Base-by-base conservation (phyloP, 768 basidiomycete species). In the Amanita jacksonii region DNA sequence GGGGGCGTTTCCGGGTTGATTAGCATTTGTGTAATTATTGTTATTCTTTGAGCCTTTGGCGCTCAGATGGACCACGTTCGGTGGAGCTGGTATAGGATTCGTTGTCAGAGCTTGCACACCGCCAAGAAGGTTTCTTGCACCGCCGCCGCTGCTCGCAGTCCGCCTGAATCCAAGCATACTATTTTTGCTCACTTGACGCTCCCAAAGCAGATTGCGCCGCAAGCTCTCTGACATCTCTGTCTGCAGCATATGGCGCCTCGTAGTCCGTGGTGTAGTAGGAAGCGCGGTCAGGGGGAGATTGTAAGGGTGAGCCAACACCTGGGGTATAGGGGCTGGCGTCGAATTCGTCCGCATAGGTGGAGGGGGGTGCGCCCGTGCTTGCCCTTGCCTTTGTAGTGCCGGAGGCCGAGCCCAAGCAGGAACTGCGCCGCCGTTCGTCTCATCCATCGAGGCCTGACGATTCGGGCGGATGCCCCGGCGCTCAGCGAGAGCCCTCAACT, bases 191-290 rank as follows among this genome's bases (percentile, higher is more conserved):
- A 82, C 73, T 50, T 83, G 79, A 10, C 83, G 70, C 52, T 81
- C 85, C 87, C 87, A 89, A 4, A 92, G 62, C 45, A 92, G 57
- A 52, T 91, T 85, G 36, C 83, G 68, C 16, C 91, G 69, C 49
- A 94, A 63, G 47, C 81, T 84, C 62, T 94, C 91, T 24, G 84
- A 82, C 56, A 94, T 67, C 61, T 94, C 91, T 3, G 80, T 83
- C 44, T 79, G 70, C 36, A 93, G 69, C 86, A 93, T 93, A 51
- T 76, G 72, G 39, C 86, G 70, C 2, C 91, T 74, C 2, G 88
- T 91, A 33, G 91, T 89, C 27, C 85, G 78, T 0, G 91, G 91
- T 1, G 87, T 88, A 51, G 83, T 81, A 2, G 86, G 85, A 13
- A 75, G 65, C 0, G 70, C 63, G 24, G 74, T 65, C 3, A 73